Evolutionary conservation across 2,329 filamentous ascomycete genomes (phyloP), one percentile per base, ranked within the genome.

Genomic region (Ophiostoma sp.): DNA sequence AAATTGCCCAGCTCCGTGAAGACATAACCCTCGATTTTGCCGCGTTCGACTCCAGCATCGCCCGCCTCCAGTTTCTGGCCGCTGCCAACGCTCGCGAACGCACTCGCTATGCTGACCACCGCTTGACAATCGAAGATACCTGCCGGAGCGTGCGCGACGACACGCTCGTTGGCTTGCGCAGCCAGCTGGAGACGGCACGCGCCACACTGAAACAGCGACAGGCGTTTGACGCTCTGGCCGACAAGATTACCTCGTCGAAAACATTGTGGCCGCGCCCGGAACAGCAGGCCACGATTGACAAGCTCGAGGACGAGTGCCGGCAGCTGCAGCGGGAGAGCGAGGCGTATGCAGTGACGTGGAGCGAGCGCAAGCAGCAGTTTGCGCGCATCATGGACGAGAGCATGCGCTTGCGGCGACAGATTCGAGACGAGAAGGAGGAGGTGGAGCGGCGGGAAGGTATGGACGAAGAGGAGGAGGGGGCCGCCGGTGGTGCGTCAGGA

Each of bases 341-440:
- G 79, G 91, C 92, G 50, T 97, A 97, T 80, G 92, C 90, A 68
- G 88, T 87, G 76, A 96, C 93, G 0, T 98, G 95, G 95, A 86
- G 88, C 57, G 94, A 97, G 82, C 87, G 95, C 52, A 86, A 92
- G 75, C 92, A 94, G 77, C 94, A 97, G 82, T 97, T 98, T 81
- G 93, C 91, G 73, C 88, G 90, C 72, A 95, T 98, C 78, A 93
- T 97, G 80, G 93, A 95, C 74, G 95, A 98, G 84, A 94, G 94
- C n/a, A 92, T 93, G 88, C 87, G 93, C 76, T 87, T 98, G 81
- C 86, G 95, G 73, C 87, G 93, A 68, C 87, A 97, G 80, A 97
- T 98, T 79, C 90, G 94, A 75, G 95, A 97, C 79, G 95, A 98
- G 85, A 97, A 97, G 83, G 95, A 97, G 81, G 94, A 97, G 82